Percentiles rank a stretch among this genome's conserved stretches.
Conservation (phyloP, 371 early-diverging fungal genomes). For the Actinomortierella wolfii region DNA sequence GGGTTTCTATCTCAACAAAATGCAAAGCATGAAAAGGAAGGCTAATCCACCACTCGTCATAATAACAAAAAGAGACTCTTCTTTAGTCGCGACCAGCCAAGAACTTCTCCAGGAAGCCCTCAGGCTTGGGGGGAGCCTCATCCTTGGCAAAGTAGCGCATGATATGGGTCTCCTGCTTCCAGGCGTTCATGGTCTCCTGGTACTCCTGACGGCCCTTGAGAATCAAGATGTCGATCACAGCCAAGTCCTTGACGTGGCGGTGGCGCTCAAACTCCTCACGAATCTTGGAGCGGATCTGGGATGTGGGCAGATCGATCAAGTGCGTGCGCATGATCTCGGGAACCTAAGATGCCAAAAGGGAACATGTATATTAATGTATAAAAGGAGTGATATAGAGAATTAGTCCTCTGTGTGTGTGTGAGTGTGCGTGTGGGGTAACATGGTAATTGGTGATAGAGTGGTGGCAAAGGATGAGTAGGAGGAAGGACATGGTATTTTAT, state of each 20-base stretch:
- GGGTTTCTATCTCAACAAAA: too few relatives aligned
- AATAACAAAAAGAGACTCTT: not conserved
- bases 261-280: constrained; percentile 92
- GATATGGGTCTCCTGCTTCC: constrained; percentile 94
- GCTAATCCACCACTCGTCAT: too few relatives aligned
- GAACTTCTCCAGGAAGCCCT: constrained; percentile 84
- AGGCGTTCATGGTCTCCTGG: constrained; percentile 93
- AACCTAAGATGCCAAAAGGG: constrained; percentile 53
- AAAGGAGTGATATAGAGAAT: too few relatives aligned
- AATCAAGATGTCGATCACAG: constrained; percentile 82
- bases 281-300: constrained; percentile 81
- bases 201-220: constrained; percentile 89
- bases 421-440: too few relatives aligned
- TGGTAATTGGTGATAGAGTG: too few relatives aligned
- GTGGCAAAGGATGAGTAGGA: too few relatives aligned
- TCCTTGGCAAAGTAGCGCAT: constrained; percentile 88
- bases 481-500: too few relatives aligned
- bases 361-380: not conserved
- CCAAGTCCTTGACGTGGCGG: constrained; percentile 80
- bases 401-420: too few relatives aligned
- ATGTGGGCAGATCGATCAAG: constrained; percentile 77
- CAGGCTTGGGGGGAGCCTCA: constrained; percentile 74
- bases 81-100: constrained; percentile 71
- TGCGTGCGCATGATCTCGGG: constrained; percentile 82
- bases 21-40: too few relatives aligned